Conservation (phyloP, 2,329 filamentous ascomycete genomes). For the Lojkania enalia region DNA sequence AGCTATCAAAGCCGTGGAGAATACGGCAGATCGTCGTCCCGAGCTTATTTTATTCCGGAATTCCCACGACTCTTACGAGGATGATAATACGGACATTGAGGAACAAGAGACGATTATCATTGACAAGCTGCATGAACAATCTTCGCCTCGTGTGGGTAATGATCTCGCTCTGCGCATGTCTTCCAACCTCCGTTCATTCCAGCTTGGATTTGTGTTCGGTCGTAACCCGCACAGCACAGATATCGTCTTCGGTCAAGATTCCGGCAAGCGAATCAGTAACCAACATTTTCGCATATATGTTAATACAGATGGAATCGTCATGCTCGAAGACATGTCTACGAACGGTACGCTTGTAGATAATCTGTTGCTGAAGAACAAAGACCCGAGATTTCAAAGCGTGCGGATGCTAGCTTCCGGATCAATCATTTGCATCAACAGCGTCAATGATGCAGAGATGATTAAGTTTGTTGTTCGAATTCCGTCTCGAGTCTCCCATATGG, state of each 20-base stretch:
- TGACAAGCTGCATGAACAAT: conserved; percentile 37
- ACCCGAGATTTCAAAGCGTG: conserved; percentile 46
- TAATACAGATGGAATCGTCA: conserved; percentile 81
- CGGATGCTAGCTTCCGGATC: conserved; percentile 73
- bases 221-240: conserved; percentile 75
- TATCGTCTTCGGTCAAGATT: conserved; percentile 65
- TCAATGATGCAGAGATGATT: conserved; percentile 63
- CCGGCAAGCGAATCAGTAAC: conserved; percentile 79
- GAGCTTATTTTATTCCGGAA: conserved; percentile 60
- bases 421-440: conserved; percentile 68
- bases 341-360: conserved; percentile 91
- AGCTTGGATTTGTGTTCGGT: conserved; percentile 82
- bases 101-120: conserved; percentile 54
- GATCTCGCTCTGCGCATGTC: conserved; percentile 84
- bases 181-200: conserved; percentile 66
- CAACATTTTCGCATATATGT: conserved; percentile 94
- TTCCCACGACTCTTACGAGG: conserved; percentile 48
- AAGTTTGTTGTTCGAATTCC: conserved; percentile 87
- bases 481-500: conserved; percentile 65
- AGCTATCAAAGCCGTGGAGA: conserved; percentile 71
- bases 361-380: conserved; percentile 61
- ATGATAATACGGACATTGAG: conserved; percentile 41
- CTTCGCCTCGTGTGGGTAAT: conserved; percentile 23
- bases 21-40: conserved; percentile 55
- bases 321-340: conserved; percentile 94